Evolutionary conservation across 2,329 filamentous ascomycete genomes (phyloP).

Genomic region (Sclerotinia minor): DNA sequence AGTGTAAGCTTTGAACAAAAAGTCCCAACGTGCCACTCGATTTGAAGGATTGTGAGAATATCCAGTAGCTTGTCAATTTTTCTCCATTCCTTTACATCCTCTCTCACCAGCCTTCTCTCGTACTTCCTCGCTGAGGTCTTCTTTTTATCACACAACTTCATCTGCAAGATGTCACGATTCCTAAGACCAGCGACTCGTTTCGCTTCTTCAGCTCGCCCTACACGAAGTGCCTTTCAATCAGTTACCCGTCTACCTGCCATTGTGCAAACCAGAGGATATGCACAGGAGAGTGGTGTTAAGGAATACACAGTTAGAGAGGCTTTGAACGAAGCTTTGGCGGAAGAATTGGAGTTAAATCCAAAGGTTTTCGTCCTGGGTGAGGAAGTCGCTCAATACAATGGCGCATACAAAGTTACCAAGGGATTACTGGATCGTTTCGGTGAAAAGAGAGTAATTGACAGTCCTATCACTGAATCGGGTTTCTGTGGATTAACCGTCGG

Average conservation of each 20-base stretch:
- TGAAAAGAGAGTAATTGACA: constrained; percentile 96
- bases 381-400: constrained; percentile 99
- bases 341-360: constrained; percentile 90
- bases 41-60: constrained; percentile 23
- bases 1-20: constrained; percentile 25
- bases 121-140: constrained; percentile 20
- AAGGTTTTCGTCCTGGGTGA: constrained; percentile 97
- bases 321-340: constrained; percentile 94
- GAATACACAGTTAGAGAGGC: constrained; percentile 97
- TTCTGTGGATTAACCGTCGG: constrained; percentile 93
- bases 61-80: constrained; percentile 13
- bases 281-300: constrained; percentile 61
- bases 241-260: constrained; percentile 40
- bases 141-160: neutral
- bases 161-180: constrained; percentile 51
- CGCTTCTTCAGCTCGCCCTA: constrained; percentile 52
- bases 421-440: constrained; percentile 95
- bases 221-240: constrained; percentile 55
- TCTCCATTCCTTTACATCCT: neutral
- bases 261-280: constrained; percentile 41
- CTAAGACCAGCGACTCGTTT: constrained; percentile 65
- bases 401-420: constrained; percentile 99
- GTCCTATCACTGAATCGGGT: constrained; percentile 95
- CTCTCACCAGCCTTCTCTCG: constrained; percentile 11
- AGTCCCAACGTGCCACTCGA: constrained; percentile 26